Evolutionary conservation across 2,329 filamentous ascomycete species (phyloP), one percentile per base, ranked within the genome.

Genomic region (Xylariaceae sp.): DNA sequence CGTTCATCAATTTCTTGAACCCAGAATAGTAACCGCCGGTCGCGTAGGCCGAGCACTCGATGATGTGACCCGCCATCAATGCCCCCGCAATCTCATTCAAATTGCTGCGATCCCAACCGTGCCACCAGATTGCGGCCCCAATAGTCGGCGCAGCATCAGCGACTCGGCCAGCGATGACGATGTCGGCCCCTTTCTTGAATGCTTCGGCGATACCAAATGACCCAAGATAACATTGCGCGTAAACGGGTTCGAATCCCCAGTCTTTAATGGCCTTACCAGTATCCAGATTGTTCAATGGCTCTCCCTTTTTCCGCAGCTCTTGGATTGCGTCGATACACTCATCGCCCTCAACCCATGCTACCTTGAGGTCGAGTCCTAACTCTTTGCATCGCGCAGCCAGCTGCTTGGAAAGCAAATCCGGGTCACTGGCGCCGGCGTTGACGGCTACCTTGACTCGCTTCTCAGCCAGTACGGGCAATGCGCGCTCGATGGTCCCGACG

Each of bases 11-110:
- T 10, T 72, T 65, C 49, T 71, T 68, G 48, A 71, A 72, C 0
- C 72, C 74, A 1, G 71, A 63, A 49, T 76, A 76, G 42, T 76
- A 76, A 0, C 63, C 68, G 0, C 74, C 74, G 5, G 72, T 74
- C 3, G 72, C 69, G 52, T 76, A 76, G 1, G 69, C 63, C 6
- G 66, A 68, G 53, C 71, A 74, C 52, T 74, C 71, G 47, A 74
- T 72, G 17, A 73, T 54, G 58, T 74, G 69, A 1, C 71, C 71
- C 2, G 49, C 42, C 15, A 46, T 46, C 22, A 51, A 40, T 11
- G 44, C 22, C 22, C 15, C 14, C 9, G 39, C 44, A 2, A 47
- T 15, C 15, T 62, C 27, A 17, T 46, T 18, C 14, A 46, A 40
- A 18, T 46, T 17, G 11, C 14, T 40, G 3, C 35, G 33, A 11